Conservation (phyloP, 2,329 filamentous ascomycete species). For the Cercospora janseana region DNA sequence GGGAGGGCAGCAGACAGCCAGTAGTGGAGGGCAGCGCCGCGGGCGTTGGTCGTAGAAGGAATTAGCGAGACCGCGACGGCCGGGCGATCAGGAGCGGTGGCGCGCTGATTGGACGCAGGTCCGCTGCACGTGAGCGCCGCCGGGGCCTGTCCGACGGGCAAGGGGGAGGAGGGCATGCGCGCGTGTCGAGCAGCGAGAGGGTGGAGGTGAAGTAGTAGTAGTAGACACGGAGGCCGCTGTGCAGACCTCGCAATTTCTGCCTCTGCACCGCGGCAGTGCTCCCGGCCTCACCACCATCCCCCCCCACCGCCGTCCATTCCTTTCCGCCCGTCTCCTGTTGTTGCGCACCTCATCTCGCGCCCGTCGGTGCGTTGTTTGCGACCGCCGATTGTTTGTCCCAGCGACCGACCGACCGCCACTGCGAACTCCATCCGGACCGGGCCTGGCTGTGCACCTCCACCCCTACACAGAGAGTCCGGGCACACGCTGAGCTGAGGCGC, state of each 20-base stretch:
- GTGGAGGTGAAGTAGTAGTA: no score
- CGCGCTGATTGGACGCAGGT: not conserved
- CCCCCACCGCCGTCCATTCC: not conserved
- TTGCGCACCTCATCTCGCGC: not conserved
- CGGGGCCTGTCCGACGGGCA: not conserved
- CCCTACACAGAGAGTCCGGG: conserved; percentile 7
- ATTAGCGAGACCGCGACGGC: conserved; percentile 1
- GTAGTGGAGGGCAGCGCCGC: conserved; percentile 4
- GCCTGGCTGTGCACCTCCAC: not conserved
- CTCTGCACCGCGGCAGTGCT: not conserved
- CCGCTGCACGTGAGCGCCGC: not conserved
- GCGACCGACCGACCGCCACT: conserved; percentile 7
- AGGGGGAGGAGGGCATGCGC: conserved; percentile 1
- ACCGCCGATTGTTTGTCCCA: not conserved
- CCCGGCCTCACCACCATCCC: not conserved
- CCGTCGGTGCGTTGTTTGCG: not conserved
- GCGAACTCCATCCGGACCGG: conserved; percentile 1
- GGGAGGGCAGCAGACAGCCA: not conserved
- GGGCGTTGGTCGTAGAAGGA: conserved; percentile 7
- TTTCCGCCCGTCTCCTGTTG: not conserved
- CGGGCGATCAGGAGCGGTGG: not conserved
- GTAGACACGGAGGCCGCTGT: no score
- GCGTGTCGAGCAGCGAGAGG: no score
- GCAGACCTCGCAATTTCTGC: no score
- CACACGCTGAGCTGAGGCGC: not conserved